Evolutionary conservation across 805 yeast genomes (phyloP).

Genomic region (Peterozyma toletana): DNA sequence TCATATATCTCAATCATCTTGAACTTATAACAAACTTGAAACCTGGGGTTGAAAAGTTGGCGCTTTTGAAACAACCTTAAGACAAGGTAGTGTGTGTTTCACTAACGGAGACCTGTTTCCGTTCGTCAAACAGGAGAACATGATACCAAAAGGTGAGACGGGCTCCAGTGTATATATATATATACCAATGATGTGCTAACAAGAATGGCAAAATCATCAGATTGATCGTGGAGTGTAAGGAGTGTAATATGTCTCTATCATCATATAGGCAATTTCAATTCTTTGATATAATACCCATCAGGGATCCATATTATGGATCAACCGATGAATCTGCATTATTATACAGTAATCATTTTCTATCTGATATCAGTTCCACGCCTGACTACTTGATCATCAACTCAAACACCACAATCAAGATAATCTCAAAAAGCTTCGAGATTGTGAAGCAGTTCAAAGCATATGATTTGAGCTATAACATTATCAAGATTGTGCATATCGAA

Average conservation of each 20-base stretch:
- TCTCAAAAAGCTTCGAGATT: conserved; percentile 41
- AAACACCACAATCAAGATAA: conserved; percentile 45
- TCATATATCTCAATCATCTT: too few species aligned
- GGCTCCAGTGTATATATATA: too few species aligned
- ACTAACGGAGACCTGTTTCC: too few species aligned
- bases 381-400: conserved; percentile 56
- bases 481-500: conserved; percentile 42
- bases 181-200: too few species aligned
- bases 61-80: too few species aligned
- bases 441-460: conserved; percentile 53
- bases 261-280: conserved; percentile 69
- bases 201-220: too few species aligned
- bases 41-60: too few species aligned
- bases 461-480: conserved; percentile 56
- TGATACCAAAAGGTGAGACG: too few species aligned
- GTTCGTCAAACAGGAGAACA: too few species aligned
- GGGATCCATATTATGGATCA: conserved; percentile 70
- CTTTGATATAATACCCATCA: conserved; percentile 74
- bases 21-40: too few species aligned
- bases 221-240: too few species aligned
- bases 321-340: conserved; percentile 36
- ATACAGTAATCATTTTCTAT: conserved; percentile 71
- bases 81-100: too few species aligned
- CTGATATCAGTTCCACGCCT: conserved; percentile 54
- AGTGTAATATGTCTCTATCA: conserved; percentile 21